phyloP scores from a whole-genome alignment of 371 early-diverging fungal genomes.

The Actinomortierella ambigua region DNA sequence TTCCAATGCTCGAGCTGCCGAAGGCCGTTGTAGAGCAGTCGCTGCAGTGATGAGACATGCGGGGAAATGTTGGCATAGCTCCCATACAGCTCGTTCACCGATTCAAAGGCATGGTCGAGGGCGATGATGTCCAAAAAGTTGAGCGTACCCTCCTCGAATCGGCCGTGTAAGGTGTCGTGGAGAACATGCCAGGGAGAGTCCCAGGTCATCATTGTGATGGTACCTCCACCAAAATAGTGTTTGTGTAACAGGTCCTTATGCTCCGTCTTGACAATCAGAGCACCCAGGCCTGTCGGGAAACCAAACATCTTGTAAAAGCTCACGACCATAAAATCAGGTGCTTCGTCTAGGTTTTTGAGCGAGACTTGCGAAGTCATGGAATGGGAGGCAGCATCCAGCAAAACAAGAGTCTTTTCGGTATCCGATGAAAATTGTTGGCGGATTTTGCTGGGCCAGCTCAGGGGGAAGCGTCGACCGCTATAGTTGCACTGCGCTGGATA shows the following conservation, averaged over 20 bases:
- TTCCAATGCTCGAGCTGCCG: slow-evolving; percentile 52
- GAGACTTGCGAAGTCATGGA: slow-evolving; percentile 56
- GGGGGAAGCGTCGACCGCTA: slow-evolving; percentile 67
- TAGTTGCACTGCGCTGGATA: slow-evolving; percentile 84
- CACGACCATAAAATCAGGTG: slow-evolving; percentile 69
- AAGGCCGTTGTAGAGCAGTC: slow-evolving; percentile 48
- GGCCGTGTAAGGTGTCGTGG: slow-evolving; percentile 46
- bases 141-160: slow-evolving; percentile 77
- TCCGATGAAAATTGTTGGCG: slow-evolving; percentile 26
- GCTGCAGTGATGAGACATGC: slow-evolving; percentile 50
- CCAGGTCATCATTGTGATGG: slow-evolving; percentile 51
- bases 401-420: slow-evolving; percentile 42
- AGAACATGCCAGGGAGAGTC: slow-evolving; percentile 54
- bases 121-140: slow-evolving; percentile 71
- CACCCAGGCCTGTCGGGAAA: slow-evolving; percentile 79
- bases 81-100: slow-evolving; percentile 30
- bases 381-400: slow-evolving; percentile 73
- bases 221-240: slow-evolving; percentile 78
- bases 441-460: slow-evolving; percentile 51
- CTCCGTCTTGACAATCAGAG: slow-evolving; percentile 62
- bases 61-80: slow-evolving; percentile 8
- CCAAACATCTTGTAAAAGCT: slow-evolving; percentile 88
- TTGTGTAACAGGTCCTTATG: slow-evolving; percentile 45
- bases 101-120: slow-evolving; percentile 65
- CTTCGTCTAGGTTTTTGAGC: slow-evolving; percentile 41